Percentiles rank a stretch among this genome's conserved stretches.
These are phyloP conservation scores for Petunia secreta DNA, from an alignment of 257 asterid genomes.

Conservation along the genomic window DNA sequence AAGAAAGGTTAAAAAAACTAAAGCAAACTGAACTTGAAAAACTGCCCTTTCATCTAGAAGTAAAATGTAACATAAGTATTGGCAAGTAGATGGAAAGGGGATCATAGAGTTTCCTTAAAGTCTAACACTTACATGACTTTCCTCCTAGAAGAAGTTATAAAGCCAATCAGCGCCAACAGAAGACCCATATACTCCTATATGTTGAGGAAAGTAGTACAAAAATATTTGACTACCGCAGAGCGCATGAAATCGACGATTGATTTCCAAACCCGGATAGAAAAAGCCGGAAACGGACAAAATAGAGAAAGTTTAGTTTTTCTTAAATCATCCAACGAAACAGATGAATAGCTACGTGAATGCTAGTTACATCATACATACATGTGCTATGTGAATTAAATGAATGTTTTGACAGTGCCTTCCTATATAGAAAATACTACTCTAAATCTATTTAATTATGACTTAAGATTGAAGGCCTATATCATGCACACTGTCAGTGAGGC, in stretches of 20 bases:
- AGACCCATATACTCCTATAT: not conserved
- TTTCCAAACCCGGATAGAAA: not conserved
- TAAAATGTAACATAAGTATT: not conserved
- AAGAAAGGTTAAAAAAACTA: not conserved
- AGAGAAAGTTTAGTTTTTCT: not conserved
- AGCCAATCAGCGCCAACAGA: not conserved
- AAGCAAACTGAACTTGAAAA: not conserved
- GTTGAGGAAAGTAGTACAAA: not conserved
- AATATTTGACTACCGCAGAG: not conserved
- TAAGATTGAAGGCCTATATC: not conserved
- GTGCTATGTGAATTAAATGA: not conserved
- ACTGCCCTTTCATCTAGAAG: not conserved
- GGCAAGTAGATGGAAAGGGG: not conserved
- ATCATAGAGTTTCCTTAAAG: not conserved
- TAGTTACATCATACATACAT: not conserved
- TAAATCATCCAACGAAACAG: not conserved
- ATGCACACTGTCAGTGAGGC: not conserved
- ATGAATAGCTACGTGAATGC: not conserved
- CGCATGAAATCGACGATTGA: not conserved
- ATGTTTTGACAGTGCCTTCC: not conserved
- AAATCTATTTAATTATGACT: not conserved
- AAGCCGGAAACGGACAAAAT: not conserved
- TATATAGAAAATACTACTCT: not conserved
- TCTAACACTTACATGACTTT: not conserved
- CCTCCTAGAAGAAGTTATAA: not conserved